Evolutionary conservation across 495 filamentous ascomycete species (phyloP), one percentile per base, ranked within the genome.

Genomic region (Penicillium flavigenum): DNA sequence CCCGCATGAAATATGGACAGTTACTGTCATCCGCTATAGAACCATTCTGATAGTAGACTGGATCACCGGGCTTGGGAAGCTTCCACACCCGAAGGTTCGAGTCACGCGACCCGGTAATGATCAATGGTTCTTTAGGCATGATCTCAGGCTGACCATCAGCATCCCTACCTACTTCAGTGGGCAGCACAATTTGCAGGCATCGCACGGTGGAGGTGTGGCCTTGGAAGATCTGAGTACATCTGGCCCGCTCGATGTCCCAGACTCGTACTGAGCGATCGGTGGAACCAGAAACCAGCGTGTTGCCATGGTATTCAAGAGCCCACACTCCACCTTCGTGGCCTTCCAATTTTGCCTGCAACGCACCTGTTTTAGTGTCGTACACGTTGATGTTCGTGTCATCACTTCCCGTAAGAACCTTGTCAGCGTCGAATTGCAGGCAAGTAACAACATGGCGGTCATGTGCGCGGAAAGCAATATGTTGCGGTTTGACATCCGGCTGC

Each of bases 331-430:
- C 94, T 65, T 99, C 95, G 67, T 99, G 94, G 19, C 94, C 94
- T 66, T 89, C 86, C 5, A 99, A 81, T 38, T 85, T 89, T 51
- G 83, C 88, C 56, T 90, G 84, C 49, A 96, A 73, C 54, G 88
- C 88, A 54, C 94, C 94, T 6, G 92, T 98, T 71, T 92, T 93
- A 12, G 94, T 99, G 65, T 98, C 92, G 69, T 98, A 99, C 42
- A 99, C 93, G 66, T 98, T 91, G 68, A 99, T 99, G 57, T 96
- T 88, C 10, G 92, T 96, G 69, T 99, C 94, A 72, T 99, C 94
- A 63, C 92, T 97, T 29, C 94, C 94, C 11, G 95, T 99, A 56
- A 99, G 78, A 54, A 99, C 96, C 73, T 98, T 98, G 75, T 98
- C 94, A 29, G 89, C 88, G 63, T 99, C 94, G 62, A 99, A 98